Base-by-base conservation (phyloP, 2,329 filamentous ascomycete species). In the Talaromyces albobiverticillius region DNA sequence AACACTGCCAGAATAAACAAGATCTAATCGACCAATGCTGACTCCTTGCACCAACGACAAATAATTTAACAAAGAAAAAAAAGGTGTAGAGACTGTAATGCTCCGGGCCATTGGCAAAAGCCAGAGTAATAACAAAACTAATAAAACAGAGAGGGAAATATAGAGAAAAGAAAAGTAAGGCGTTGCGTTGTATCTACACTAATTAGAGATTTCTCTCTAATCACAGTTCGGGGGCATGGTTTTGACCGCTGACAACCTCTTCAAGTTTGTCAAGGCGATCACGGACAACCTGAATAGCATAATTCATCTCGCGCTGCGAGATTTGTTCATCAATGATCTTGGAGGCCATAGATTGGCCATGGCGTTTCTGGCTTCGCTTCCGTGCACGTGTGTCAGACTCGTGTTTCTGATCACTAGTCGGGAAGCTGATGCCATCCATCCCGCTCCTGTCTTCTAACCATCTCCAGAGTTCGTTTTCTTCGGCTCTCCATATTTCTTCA, bases 381-480 rank as follows among this genome's bases (percentile, higher is more conserved):
- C 65, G 49, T 62, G 72, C 53, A 75, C 78, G 60, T 69, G 73
- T 60, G 81, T 72, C 55, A 76, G 77, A 51, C 46, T 64, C 53
- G 31, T 56, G 43, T 51, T 61, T 58, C 31, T 58, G 59, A 38
- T 68, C 64, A 22, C 61, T 60, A 3, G 62, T 65, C 14, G 72
- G 70, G 41, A 76, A 70, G 14, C 70, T 63, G 46, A 76, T 66
- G 3, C 77, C 76, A 53, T 90, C 87, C 67, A 94, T 76, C 2
- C 90, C 88, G 1, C 90, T 86, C 16, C 92, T 82, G 63, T 95
- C 89, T 69, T 96, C 92, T 4, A 96, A 76, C 92, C 92, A 96
- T 55, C 89, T 86, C 92, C 92, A 96, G 9, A 96, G 76, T 63
- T 94, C 90, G 60, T 83, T 90, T 68, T 96, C 92, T 69, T 96